These are phyloP conservation scores for Aureobasidium lini DNA, from an alignment of 2,329 filamentous ascomycete species.

Conservation along the genomic window DNA sequence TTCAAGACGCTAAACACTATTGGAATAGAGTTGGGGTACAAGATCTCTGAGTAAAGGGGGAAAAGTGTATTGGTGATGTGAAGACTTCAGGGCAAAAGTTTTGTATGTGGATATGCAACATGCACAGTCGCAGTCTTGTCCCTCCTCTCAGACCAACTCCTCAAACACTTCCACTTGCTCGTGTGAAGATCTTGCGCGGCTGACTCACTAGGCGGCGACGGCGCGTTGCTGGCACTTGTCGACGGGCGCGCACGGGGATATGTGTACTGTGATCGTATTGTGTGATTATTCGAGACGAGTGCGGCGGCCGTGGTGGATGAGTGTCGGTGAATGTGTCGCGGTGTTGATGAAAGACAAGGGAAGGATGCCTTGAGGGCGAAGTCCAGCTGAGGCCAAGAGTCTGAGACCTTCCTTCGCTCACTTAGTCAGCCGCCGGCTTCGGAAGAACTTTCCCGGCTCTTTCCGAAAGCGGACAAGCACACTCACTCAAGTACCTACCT, in stretches of 20 bases:
- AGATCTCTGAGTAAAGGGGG: conserved; percentile 3
- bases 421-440: conserved; percentile 3
- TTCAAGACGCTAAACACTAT: conserved; percentile 9
- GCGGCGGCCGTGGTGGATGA: not conserved
- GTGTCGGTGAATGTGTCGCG: not conserved
- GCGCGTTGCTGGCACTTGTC: conserved; percentile 5
- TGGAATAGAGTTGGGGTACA: conserved; percentile 5
- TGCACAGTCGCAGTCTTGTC: conserved; percentile 1
- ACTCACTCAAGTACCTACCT: not conserved
- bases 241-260: not conserved
- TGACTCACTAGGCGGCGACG: conserved; percentile 11
- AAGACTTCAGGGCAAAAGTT: conserved; percentile 8
- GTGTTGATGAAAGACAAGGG: conserved; percentile 7
- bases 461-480: not conserved
- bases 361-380: conserved; percentile 3
- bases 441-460: not conserved
- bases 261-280: not conserved
- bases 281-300: not conserved
- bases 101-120: conserved; percentile 9
- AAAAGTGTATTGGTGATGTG: conserved; percentile 10
- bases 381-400: not conserved
- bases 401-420: not conserved
- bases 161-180: conserved; percentile 13
- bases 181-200: conserved; percentile 11
- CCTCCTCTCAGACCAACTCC: conserved; percentile 13